phyloP scores from a whole-genome alignment of 768 basidiomycete species.

The Trametes cinnabarina region DNA sequence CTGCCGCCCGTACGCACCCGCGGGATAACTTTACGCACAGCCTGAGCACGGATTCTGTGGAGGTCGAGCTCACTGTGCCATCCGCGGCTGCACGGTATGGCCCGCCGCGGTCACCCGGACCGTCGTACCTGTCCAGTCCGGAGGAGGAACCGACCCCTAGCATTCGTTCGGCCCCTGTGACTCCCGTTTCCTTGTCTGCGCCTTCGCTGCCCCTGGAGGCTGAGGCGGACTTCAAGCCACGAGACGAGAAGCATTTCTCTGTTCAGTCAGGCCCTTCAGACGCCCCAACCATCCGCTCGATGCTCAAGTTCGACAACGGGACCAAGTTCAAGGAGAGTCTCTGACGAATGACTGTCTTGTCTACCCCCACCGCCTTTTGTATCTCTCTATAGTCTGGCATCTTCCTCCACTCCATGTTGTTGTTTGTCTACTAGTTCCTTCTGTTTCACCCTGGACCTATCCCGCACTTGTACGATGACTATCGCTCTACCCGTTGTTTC shows the following conservation, averaged over 20 bases:
- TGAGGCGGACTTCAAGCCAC: not conserved
- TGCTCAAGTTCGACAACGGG: slow-evolving; percentile 30
- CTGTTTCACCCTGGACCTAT: too few species aligned
- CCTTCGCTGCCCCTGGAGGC: slow-evolving; percentile 3
- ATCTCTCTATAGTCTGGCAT: too few species aligned
- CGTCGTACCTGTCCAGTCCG: not conserved
- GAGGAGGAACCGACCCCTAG: not conserved
- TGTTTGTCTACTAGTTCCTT: too few species aligned
- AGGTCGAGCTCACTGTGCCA: slow-evolving; percentile 17
- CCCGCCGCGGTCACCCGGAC: not conserved
- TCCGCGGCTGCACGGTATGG: not conserved
- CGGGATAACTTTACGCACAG: not conserved
- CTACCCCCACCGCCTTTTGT: not conserved
- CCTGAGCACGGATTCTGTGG: slow-evolving; percentile 18
- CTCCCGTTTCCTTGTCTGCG: slow-evolving; percentile 15
- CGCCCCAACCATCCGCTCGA: slow-evolving; percentile 15
- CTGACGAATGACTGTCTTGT: slow-evolving; percentile 1
- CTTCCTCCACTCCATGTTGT: too few species aligned
- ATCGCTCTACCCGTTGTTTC: too few species aligned
- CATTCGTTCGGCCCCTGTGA: slow-evolving; percentile 2
- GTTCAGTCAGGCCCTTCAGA: slow-evolving; percentile 14
- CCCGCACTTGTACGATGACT: too few species aligned
- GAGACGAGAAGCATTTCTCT: slow-evolving; percentile 19
- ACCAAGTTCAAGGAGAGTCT: slow-evolving; percentile 30
- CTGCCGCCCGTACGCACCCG: slow-evolving; percentile 1